These are phyloP conservation scores for Ceratobasidium sp. DNA, from an alignment of 1,284 basidiomycete genomes.

Conservation along the genomic window DNA sequence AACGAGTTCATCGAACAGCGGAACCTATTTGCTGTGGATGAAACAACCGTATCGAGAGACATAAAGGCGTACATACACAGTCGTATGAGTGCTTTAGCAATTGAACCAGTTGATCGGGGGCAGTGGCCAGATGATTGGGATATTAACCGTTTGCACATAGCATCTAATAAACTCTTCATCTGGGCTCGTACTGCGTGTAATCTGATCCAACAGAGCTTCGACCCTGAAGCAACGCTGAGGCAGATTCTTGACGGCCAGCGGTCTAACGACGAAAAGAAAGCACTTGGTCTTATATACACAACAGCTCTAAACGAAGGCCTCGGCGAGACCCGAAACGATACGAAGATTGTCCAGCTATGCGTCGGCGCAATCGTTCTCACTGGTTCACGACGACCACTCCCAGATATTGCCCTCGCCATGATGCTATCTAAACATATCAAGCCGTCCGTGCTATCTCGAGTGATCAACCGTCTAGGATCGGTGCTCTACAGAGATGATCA, in stretches of 20 bases:
- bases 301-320: constrained; percentile 31
- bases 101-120: neutral
- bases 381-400: constrained; percentile 7
- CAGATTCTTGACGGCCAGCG: constrained; percentile 5
- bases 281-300: constrained; percentile 17
- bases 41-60: neutral
- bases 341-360: constrained; percentile 1
- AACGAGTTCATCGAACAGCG: neutral
- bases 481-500: constrained; percentile 20
- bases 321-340: neutral
- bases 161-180: constrained; percentile 44
- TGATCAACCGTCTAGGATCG: neutral
- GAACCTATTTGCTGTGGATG: neutral
- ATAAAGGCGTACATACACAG: neutral
- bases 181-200: constrained; percentile 34
- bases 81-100: neutral
- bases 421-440: constrained; percentile 10
- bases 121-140: constrained; percentile 9
- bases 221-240: constrained; percentile 14
- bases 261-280: neutral
- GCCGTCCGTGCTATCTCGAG: neutral
- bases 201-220: constrained; percentile 7
- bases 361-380: constrained; percentile 10
- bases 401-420: neutral
- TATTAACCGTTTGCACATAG: neutral